Percentiles rank a stretch among this genome's conserved stretches.
These are phyloP conservation scores for Gyromitra esculenta DNA, from an alignment of 2,329 filamentous ascomycete species.

Conservation along the genomic window DNA sequence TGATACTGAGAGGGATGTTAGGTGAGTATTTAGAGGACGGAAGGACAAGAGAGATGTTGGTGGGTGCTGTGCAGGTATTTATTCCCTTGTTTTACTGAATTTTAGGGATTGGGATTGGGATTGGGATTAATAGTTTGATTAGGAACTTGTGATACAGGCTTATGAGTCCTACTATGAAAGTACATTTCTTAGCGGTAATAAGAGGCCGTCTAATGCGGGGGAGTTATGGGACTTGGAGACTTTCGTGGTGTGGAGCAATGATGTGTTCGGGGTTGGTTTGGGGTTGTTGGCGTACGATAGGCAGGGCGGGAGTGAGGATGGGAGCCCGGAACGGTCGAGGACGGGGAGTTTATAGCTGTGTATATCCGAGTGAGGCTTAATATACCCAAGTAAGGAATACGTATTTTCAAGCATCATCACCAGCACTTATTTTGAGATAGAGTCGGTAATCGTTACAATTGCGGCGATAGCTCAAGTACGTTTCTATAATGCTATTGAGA, in stretches of 20 bases:
- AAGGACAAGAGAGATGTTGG: conserved; percentile 73
- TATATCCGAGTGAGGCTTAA: not conserved
- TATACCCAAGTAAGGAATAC: conserved; percentile 13
- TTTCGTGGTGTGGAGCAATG: conserved; percentile 71
- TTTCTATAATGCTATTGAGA: conserved; percentile 31
- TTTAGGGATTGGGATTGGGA: too few species aligned
- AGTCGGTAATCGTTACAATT: not conserved
- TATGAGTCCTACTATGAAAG: conserved; percentile 73
- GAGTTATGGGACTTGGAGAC: conserved; percentile 73
- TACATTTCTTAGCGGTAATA: conserved; percentile 61
- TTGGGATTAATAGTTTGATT: conserved; percentile 9
- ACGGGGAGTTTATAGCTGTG: conserved; percentile 40
- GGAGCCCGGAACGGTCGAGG: conserved; percentile 39
- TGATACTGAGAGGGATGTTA: conserved; percentile 67
- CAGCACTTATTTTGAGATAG: not conserved
- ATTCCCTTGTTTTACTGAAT: not conserved
- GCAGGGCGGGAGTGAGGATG: conserved; percentile 47
- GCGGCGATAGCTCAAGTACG: not conserved
- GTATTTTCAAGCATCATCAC: not conserved
- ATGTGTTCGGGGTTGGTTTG: conserved; percentile 64
- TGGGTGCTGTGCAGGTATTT: conserved; percentile 69
- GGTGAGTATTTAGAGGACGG: conserved; percentile 72
- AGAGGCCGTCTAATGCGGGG: conserved; percentile 54
- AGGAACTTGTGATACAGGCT: conserved; percentile 65
- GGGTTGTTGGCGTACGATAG: conserved; percentile 46